Conservation (phyloP, 768 basidiomycete genomes). For the Rossbeevera mucosa region DNA sequence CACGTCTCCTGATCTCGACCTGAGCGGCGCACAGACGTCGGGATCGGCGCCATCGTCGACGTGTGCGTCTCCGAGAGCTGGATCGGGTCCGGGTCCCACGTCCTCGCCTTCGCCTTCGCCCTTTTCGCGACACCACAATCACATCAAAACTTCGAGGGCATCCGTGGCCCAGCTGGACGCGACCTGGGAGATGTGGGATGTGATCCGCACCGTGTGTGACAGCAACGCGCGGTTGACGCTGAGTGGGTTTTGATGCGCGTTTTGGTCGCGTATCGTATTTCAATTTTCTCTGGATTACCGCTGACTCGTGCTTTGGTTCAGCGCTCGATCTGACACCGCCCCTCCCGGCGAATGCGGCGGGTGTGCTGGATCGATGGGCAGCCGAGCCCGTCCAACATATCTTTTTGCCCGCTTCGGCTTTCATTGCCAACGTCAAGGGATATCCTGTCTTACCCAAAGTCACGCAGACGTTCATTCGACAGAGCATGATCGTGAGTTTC, state of each 20-base stretch:
- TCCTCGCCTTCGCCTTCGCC: neutral
- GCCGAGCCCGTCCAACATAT: conserved; percentile 91
- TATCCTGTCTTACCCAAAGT: conserved; percentile 95
- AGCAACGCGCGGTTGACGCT: conserved; percentile 71
- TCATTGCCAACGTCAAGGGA: conserved; percentile 93
- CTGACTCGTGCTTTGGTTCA: conserved; percentile 32
- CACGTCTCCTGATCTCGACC: conserved; percentile 26
- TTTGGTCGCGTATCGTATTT: neutral
- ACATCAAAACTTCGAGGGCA: conserved; percentile 30
- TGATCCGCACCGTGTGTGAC: conserved; percentile 84
- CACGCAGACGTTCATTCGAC: conserved; percentile 85
- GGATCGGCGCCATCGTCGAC: neutral
- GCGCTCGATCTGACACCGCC: conserved; percentile 91
- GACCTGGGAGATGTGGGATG: conserved; percentile 99
- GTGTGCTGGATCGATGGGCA: conserved; percentile 81
- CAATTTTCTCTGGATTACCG: neutral
- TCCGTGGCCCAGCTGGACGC: conserved; percentile 58
- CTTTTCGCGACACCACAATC: conserved; percentile 20
- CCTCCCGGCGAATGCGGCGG: conserved; percentile 70
- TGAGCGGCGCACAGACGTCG: conserved; percentile 17
- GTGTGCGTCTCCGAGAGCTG: conserved; percentile 18
- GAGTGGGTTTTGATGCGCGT: conserved; percentile 53
- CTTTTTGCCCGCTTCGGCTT: conserved; percentile 84
- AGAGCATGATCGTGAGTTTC: conserved; percentile 74
- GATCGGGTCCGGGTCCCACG: neutral